phyloP scores from a whole-genome alignment of 2,329 filamentous ascomycete species.

The Onygenales sp. region DNA sequence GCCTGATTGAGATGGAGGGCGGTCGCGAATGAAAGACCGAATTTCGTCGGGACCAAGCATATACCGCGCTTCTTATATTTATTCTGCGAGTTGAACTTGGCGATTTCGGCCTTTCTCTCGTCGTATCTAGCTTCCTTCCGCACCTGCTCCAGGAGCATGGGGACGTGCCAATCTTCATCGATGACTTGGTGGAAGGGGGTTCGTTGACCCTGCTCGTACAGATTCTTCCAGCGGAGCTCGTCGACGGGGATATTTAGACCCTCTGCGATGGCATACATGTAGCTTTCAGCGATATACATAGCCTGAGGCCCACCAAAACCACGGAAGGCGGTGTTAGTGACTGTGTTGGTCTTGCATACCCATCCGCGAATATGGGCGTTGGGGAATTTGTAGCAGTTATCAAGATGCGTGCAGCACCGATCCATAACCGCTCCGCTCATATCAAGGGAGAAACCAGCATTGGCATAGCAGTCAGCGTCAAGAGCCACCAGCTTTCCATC shows the following conservation, averaged over 20 bases:
- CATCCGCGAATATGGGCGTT: slow-evolving; percentile 15
- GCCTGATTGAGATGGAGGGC: slow-evolving; percentile 19
- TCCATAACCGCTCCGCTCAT: slow-evolving; percentile 18
- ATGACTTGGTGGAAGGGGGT: slow-evolving; percentile 18
- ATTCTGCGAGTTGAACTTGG: slow-evolving; percentile 12
- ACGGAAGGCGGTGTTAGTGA: slow-evolving; percentile 17
- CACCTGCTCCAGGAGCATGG: slow-evolving; percentile 15
- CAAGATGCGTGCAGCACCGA: slow-evolving; percentile 15
- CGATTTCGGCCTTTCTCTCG: slow-evolving; percentile 8
- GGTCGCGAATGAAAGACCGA: slow-evolving; percentile 19
- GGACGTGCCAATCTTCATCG: slow-evolving; percentile 19
- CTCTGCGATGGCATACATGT: slow-evolving; percentile 15
- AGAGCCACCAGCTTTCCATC: slow-evolving; percentile 11
- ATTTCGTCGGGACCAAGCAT: slow-evolving; percentile 16
- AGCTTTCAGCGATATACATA: slow-evolving; percentile 17
- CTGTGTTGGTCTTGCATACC: slow-evolving; percentile 18
- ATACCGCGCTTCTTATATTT: slow-evolving; percentile 17
- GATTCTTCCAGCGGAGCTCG: slow-evolving; percentile 13
- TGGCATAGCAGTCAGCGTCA: slow-evolving; percentile 14
- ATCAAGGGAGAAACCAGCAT: slow-evolving; percentile 15
- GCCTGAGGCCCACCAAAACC: slow-evolving; percentile 18
- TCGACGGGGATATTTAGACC: slow-evolving; percentile 13
- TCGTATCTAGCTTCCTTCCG: slow-evolving; percentile 9
- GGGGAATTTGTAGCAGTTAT: slow-evolving; percentile 17
- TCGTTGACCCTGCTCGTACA: slow-evolving; percentile 14